Base-by-base conservation (phyloP, 169 alveolate genomes). In the Eimeria necatrix region DNA sequence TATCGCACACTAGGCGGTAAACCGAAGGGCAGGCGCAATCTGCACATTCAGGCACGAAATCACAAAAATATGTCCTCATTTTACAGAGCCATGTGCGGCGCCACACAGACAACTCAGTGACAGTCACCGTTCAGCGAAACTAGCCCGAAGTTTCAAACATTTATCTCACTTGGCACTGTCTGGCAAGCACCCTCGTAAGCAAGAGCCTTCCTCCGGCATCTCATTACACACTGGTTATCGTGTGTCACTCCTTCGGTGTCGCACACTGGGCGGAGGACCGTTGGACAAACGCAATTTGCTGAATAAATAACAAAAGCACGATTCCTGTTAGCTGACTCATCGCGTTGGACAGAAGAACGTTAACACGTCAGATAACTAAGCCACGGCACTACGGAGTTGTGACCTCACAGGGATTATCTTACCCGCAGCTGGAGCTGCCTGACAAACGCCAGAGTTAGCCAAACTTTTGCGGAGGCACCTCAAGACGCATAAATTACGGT, bases 1-100 rank as follows among this genome's bases (percentile, higher is more conserved):
- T 80, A 46, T 87, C 95, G 78, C 95, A 92, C 20, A 81, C 95
- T 10, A 61, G 93, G 32, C 86, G 53, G 88, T 61, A 51, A 18
- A 20, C 59, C 51, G 22, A 46, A 3, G 95, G 92, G 78, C 95
- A 92, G 80, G 3, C 68, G 78, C 95, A 92, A 12, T 51, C 80
- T 85, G 92, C 80, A 46, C 3, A 81, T 48, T 81, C 90, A 81
- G 24, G 53, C 51, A 71, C 74, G 0, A 9, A 81, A 4, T 32
- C 0, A 32, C 41, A 32, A 32, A 32, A 32, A 2, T 32, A 32
- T 32, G 41, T 32, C 41, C 41, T 32, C 41, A 32, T 32, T 32
- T 32, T 32, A 32, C 41, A 32, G 41, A 0, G 41, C 41, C 2
- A 32, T 32, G 41, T 32, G 0, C 2, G 41, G 41, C 41, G 41